Conservation (phyloP, 805 yeast genomes). For the Lachancea sp. region DNA sequence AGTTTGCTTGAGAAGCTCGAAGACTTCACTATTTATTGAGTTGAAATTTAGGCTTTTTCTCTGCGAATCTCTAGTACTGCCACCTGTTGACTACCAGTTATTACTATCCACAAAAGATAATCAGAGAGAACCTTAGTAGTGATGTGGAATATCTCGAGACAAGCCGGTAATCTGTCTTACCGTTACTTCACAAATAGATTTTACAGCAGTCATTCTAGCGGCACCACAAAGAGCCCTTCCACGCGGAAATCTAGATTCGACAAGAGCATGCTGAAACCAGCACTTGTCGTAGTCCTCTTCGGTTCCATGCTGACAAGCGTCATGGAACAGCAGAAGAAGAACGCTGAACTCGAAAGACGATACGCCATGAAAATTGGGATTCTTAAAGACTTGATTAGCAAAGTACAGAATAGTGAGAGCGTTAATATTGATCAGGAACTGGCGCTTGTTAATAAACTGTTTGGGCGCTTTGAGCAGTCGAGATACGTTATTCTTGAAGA, state of each 20-base stretch:
- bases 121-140: no score
- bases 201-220: not conserved
- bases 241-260: constrained; percentile 25
- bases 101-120: no score
- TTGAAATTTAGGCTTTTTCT: no score
- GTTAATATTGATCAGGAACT: constrained; percentile 40
- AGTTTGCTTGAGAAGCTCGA: no score
- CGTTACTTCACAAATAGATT: not conserved
- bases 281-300: constrained; percentile 38
- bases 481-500: constrained; percentile 17
- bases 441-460: constrained; percentile 33
- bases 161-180: not conserved
- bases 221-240: not conserved
- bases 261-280: constrained; percentile 34
- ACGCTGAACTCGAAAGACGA: constrained; percentile 36
- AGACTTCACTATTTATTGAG: no score
- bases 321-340: constrained; percentile 37
- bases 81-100: no score
- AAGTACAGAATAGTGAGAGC: constrained; percentile 36
- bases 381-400: constrained; percentile 35
- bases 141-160: not conserved
- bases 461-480: constrained; percentile 19
- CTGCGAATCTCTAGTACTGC: no score
- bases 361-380: constrained; percentile 35
- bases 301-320: constrained; percentile 44